Evolutionary conservation across 352 stramenopile species (phyloP), one percentile per base, ranked within the genome.

Genomic region (Phytophthora capsici): DNA sequence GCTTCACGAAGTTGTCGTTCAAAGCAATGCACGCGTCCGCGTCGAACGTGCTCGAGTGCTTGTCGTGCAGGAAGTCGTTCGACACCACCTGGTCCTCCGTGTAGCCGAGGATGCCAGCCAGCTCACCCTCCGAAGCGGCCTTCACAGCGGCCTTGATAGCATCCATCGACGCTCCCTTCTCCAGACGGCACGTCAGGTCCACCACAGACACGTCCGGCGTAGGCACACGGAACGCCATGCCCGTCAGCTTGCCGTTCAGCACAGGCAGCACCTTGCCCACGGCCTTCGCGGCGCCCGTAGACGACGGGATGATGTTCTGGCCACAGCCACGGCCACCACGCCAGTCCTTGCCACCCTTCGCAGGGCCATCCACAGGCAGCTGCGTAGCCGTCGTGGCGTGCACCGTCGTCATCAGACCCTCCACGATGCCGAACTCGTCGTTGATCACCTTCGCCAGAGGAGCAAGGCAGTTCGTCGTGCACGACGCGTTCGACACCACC

Each of bases 221-320:
- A 3, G 90, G 90, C 49, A 97, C 91, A 46, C 91, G 89, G 87
- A 97, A 96, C 62, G 89, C 80, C 90, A 97, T 97, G 63, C 90
- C 91, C 19, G 90, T 97, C 57, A 97, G 74, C 84, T 97, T 97
- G 58, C 91, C 91, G 70, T 97, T 97, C 45, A 97, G 75, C 63
- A 77, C 73, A 26, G 93, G 93, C 71, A 99, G 98, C 45, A 72
- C 64, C 37, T 71, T 72, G 40, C 64, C 64, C 49, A 71, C 56
- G 7, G 63, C 63, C 55, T 99, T 99, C 77, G 97, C 97, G 23
- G 97, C 97, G 52, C 96, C 97, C 20, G 97, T 99, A 17, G 94
- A 98, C 51, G 87, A 98, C 28, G 97, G 97, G 73, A 99, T 99
- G 79, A 99, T 99, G 93, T 99, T 99, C 83, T 96, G 98, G 83